A percentile compares a stretch with the other conserved stretches of the same genome.
Evolutionary conservation across 2,329 filamentous ascomycete species (phyloP).

Genomic region (Curvularia sp.): DNA sequence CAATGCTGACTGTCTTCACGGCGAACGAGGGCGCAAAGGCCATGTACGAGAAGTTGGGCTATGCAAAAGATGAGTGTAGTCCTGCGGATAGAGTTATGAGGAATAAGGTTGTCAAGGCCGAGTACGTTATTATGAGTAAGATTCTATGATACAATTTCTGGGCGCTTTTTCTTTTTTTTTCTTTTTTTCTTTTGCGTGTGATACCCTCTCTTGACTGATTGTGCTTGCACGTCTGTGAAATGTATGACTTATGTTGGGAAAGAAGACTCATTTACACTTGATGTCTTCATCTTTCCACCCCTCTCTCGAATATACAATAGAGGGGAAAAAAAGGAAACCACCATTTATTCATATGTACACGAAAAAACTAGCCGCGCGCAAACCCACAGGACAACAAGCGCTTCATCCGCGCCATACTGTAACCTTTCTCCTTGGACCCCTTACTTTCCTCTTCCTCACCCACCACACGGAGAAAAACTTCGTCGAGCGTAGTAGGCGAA

Average conservation of each 20-base stretch:
- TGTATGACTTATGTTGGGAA: not conserved
- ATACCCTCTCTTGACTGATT: not conserved
- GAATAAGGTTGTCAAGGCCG: constrained; percentile 27
- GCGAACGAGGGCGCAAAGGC: constrained; percentile 64
- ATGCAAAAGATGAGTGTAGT: constrained; percentile 60
- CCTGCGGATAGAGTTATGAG: constrained; percentile 55
- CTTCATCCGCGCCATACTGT: constrained; percentile 4
- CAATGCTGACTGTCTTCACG: constrained; percentile 77
- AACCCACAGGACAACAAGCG: constrained; percentile 4
- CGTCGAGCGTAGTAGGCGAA: constrained; percentile 84
- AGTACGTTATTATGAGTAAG: constrained; percentile 44
- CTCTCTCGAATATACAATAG: not conserved
- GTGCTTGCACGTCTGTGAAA: not conserved
- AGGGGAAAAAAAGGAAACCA: not conserved
- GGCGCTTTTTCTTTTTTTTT: not conserved
- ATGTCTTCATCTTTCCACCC: not conserved
- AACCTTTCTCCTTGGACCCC: constrained; percentile 11
- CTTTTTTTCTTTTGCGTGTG: not conserved
- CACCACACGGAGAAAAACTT: constrained; percentile 89
- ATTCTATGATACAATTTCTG: constrained; percentile 2
- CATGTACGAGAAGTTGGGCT: constrained; percentile 70
- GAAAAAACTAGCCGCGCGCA: not conserved
- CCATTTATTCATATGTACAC: not conserved
- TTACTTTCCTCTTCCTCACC: constrained; percentile 70
- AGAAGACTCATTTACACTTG: not conserved